Base-by-base conservation (phyloP, 345 rosid species). In the Gossypium raimondii region DNA sequence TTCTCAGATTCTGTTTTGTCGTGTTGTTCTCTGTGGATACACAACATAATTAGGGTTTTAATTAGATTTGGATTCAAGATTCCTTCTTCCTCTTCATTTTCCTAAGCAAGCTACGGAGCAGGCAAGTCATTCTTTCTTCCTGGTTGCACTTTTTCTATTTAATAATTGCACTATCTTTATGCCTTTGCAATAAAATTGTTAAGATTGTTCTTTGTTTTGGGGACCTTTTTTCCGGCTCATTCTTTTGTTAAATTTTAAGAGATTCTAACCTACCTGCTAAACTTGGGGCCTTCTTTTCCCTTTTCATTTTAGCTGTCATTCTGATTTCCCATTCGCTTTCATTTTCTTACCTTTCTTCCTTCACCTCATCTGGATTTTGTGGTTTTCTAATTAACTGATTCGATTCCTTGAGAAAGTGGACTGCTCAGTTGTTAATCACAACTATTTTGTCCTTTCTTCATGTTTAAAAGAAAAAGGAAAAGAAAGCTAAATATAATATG, bases 61-160 rank as follows among this genome's bases (percentile, higher is more conserved):
- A 1, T 13, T 24, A 59, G 29, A 66, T 63, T 45, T 45, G 71
- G 55, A 57, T 68, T 68, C 58, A 9, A 18, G 34, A 67, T 67
- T 67, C 38, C n/a, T 20, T 20, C 56, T 29, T 7, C 11, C 17
- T 34, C 18, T 27, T 27, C 64, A 60, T 62, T 62, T 34, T 34
- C 51, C 51, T 2, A 12, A 47, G 44, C 9, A 50, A 24, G 22
- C 72, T 48, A 34, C 57, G 22, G 14, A 22, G 38, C 72, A 68
- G 72, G 72, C 57, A 68, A 48, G 72, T 48, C 3, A 8, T 14
- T 68, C 58, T 50, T 68, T 25, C 57, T 22, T 67, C 38, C 41
- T 67, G 13, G 0, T 24, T 67, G 38, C 17, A 18, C 41, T 4
- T 65, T 11, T 22, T 52, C 17, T 44, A 20, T 66, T 66, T 66